A percentile compares a stretch with the other conserved stretches of the same genome.
These are phyloP conservation scores for Nepenthes mirabilis DNA, from an alignment of 148 eudicot species.

Conservation along the genomic window DNA sequence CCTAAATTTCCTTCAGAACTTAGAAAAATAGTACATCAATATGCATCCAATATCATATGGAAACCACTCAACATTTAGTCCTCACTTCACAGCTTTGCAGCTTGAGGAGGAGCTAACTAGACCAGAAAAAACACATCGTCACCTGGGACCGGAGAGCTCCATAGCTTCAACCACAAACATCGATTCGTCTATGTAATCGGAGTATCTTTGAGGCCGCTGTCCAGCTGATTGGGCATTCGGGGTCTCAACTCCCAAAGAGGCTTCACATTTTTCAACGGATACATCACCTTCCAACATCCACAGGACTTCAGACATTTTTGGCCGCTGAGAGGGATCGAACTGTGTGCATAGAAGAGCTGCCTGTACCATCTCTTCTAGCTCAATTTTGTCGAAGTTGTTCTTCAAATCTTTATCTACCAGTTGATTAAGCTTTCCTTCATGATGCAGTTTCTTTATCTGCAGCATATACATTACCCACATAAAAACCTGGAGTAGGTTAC, in stretches of 20 bases:
- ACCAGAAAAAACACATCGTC: background rate
- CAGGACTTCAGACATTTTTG: constrained; percentile 82
- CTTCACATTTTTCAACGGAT: constrained; percentile 80
- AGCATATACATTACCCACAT: background rate
- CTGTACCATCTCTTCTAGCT: constrained; percentile 78
- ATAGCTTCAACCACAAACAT: constrained; percentile 78
- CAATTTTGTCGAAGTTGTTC: constrained; percentile 41
- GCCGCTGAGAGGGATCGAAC: constrained; percentile 69
- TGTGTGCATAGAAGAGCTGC: constrained; percentile 85
- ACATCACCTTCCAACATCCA: constrained; percentile 90
- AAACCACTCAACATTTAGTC: too few species aligned
- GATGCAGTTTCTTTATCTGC: constrained; percentile 81
- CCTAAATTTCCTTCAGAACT: too few species aligned
- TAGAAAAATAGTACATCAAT: too few species aligned
- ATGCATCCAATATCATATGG: too few species aligned
- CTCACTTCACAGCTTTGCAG: too few species aligned
- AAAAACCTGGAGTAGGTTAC: too few species aligned
- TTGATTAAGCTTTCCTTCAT: constrained; percentile 60
- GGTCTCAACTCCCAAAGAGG: constrained; percentile 50
- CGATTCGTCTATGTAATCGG: constrained; percentile 83
- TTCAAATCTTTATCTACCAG: constrained; percentile 70
- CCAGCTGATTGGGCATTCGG: constrained; percentile 45
- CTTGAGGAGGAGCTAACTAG: too few species aligned
- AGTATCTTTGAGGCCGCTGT: constrained; percentile 43
- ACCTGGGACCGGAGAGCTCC: constrained; percentile 89